phyloP scores from a whole-genome alignment of 306 rosid species.

The Quercus engelmannii region DNA sequence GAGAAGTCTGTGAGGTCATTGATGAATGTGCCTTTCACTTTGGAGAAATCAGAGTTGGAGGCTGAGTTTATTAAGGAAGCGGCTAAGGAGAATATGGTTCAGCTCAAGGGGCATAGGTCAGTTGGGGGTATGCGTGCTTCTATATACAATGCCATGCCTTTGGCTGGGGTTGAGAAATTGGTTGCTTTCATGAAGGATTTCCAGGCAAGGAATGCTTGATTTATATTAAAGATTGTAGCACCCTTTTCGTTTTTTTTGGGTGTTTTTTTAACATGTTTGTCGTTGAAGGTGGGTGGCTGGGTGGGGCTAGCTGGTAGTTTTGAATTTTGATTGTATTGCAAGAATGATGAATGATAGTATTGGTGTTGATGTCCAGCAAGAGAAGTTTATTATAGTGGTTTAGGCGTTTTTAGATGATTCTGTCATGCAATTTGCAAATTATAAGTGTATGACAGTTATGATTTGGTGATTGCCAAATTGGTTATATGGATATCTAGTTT shows the following conservation, averaged over 20 bases:
- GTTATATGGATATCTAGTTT: neutral
- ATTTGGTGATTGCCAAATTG: neutral
- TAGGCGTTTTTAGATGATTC: neutral
- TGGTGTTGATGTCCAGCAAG: neutral
- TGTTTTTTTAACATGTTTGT: neutral
- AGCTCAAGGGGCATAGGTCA: constrained; percentile 94
- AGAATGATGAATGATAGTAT: neutral
- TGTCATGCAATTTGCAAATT: constrained; percentile 1
- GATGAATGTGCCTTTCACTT: constrained; percentile 95
- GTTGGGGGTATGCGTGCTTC: constrained; percentile 99
- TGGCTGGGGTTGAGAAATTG: constrained; percentile 93
- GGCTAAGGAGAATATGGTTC: constrained; percentile 81
- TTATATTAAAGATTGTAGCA: neutral
- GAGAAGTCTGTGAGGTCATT: constrained; percentile 83
- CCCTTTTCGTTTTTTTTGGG: neutral
- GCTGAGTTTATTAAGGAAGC: constrained; percentile 93
- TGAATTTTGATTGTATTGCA: neutral
- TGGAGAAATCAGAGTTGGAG: constrained; percentile 85
- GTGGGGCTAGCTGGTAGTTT: too few relatives aligned
- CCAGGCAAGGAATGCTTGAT: constrained; percentile 70
- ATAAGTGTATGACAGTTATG: neutral
- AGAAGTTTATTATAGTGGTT: neutral
- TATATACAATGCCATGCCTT: constrained; percentile 93
- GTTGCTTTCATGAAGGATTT: constrained; percentile 95
- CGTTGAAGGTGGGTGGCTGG: too few relatives aligned